A percentile compares a stretch with the other conserved stretches of the same genome.
Conservation (phyloP, 2,329 filamentous ascomycete genomes). For the Aspergillus terreus region DNA sequence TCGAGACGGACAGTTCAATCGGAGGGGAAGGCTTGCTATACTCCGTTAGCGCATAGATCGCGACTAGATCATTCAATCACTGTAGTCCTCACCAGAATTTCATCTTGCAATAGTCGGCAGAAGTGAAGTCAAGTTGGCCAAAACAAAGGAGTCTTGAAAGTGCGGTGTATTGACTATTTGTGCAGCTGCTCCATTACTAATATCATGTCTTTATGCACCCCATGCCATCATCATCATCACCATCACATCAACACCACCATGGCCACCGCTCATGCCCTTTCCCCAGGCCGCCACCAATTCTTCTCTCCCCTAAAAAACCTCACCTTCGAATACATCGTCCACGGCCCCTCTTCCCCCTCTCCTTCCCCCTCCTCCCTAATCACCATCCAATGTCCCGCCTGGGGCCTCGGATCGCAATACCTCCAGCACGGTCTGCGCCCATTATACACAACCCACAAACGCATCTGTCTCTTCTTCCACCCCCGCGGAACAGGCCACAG, state of each 20-base stretch:
- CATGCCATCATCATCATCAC: background rate
- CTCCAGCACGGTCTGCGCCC: conserved; percentile 16
- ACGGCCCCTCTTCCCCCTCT: background rate
- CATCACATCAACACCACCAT: background rate
- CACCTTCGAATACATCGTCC: conserved; percentile 17
- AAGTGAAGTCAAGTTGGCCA: no score
- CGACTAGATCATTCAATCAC: no score
- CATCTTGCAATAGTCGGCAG: no score
- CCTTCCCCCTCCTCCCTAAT: background rate
- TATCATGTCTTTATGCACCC: no score
- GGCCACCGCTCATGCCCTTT: background rate
- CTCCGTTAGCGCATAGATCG: no score
- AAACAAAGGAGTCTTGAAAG: no score
- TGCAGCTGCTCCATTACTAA: no score
- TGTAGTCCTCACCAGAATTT: no score
- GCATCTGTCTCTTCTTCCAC: conserved; percentile 23
- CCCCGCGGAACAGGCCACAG: conserved; percentile 22
- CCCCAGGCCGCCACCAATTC: conserved; percentile 17
- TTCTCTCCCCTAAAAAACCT: conserved; percentile 10
- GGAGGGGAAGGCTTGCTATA: background rate
- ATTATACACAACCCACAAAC: conserved; percentile 7
- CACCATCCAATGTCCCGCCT: conserved; percentile 21
- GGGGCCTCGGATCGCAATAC: conserved; percentile 22
- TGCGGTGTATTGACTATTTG: no score
- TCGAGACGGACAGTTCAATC: background rate